These are phyloP conservation scores for Chenopodium berlandieri DNA, from an alignment of 148 eudicot genomes.

Conservation along the genomic window DNA sequence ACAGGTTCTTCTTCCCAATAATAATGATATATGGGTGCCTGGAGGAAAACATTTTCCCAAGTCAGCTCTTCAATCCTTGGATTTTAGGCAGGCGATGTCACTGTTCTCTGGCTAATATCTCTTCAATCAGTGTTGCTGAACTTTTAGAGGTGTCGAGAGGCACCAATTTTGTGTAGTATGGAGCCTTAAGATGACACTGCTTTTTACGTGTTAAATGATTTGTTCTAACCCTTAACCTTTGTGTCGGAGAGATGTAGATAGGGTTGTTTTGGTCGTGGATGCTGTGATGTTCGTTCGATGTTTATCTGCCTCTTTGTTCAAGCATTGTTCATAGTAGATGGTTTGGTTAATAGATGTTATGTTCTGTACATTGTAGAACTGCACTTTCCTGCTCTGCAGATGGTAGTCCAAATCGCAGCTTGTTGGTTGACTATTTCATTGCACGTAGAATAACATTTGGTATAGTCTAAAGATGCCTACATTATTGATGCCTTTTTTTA, in stretches of 20 bases:
- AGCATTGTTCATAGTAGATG: slow-evolving; percentile 20
- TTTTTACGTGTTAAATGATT: slow-evolving; percentile 19
- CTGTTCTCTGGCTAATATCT: slow-evolving; percentile 32
- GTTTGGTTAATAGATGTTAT: neutral
- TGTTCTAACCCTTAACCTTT: slow-evolving; percentile 24
- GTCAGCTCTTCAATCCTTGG: slow-evolving; percentile 52
- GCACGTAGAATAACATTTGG: neutral
- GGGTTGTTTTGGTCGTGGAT: slow-evolving; percentile 20
- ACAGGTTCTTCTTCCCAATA: slow-evolving; percentile 43
- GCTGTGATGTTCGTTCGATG: slow-evolving; percentile 17
- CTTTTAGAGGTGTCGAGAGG: slow-evolving; percentile 12
- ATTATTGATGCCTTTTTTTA: neutral
- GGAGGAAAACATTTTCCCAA: slow-evolving; percentile 43
- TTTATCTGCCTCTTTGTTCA: neutral
- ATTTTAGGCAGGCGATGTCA: slow-evolving; percentile 55
- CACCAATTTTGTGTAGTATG: slow-evolving; percentile 17
- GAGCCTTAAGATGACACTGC: slow-evolving; percentile 20
- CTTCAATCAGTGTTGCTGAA: neutral
- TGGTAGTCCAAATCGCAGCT: neutral
- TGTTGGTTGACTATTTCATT: neutral
- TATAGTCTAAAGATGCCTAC: too few relatives aligned
- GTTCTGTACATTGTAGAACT: neutral
- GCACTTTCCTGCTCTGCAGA: neutral
- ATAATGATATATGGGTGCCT: slow-evolving; percentile 56
- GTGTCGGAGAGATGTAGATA: slow-evolving; percentile 31